Percentiles rank a stretch among this genome's conserved stretches.
phyloP scores from a whole-genome alignment of 441 rosid genomes.

The Breynia disticha region DNA sequence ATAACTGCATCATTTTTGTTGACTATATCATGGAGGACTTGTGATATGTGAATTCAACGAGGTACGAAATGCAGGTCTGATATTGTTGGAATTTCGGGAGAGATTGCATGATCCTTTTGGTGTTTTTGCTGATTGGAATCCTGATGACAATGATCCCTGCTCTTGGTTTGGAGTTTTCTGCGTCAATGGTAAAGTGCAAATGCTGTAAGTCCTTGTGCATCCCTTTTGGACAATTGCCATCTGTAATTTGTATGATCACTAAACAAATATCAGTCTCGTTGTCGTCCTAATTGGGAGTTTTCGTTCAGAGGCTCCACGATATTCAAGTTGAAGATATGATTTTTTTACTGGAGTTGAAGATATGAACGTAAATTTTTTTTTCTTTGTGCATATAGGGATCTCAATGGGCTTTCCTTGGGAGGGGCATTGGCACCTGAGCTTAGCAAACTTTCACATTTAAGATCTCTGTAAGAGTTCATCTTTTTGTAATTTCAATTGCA shows the following conservation, averaged over 20 bases:
- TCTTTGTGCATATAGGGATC: constrained; percentile 39
- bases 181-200: constrained; percentile 50
- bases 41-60: constrained; percentile 8
- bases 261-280: too few relatives aligned
- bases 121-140: constrained; percentile 58
- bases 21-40: not conserved
- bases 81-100: constrained; percentile 55
- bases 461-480: constrained; percentile 57
- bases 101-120: constrained; percentile 54
- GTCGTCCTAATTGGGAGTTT: too few relatives aligned
- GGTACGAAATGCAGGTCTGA: constrained; percentile 39
- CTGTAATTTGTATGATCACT: too few relatives aligned
- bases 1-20: too few relatives aligned
- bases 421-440: constrained; percentile 66
- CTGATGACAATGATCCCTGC: constrained; percentile 44
- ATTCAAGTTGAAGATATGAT: too few relatives aligned
- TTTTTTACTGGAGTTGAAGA: too few relatives aligned
- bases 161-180: constrained; percentile 70
- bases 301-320: too few relatives aligned
- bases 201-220: constrained; percentile 47
- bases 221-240: not conserved
- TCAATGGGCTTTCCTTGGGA: constrained; percentile 47
- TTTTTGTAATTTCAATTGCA: not conserved
- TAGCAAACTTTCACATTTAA: constrained; percentile 51
- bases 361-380: not conserved